These are phyloP conservation scores for Diaporthe aspalathi DNA, from an alignment of 2,329 filamentous ascomycete genomes.

Conservation along the genomic window DNA sequence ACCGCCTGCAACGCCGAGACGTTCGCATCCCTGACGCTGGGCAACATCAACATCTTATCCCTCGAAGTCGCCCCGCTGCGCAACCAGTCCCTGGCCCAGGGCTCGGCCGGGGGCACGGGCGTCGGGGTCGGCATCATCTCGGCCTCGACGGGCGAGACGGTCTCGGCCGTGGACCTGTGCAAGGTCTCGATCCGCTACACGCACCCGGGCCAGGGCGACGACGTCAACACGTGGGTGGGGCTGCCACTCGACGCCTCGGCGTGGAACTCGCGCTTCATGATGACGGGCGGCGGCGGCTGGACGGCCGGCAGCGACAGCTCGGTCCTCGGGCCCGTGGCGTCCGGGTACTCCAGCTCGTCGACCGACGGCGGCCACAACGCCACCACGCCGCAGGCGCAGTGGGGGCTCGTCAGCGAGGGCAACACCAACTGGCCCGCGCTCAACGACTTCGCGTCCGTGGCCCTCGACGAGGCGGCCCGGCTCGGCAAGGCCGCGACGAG, in stretches of 20 bases:
- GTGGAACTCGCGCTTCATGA: constrained; percentile 30
- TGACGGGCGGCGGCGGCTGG: constrained; percentile 29
- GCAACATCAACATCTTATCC: constrained; percentile 24
- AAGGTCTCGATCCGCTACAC: constrained; percentile 33
- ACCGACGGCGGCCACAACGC: constrained; percentile 44
- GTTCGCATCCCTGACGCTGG: constrained; percentile 16
- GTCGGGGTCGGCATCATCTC: constrained; percentile 12
- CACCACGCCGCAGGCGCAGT: constrained; percentile 30
- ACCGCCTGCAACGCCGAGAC: constrained; percentile 21
- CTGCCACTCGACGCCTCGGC: constrained; percentile 18
- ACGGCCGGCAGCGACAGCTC: constrained; percentile 37
- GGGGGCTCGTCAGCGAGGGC: constrained; percentile 31
- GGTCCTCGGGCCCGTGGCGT: constrained; percentile 11
- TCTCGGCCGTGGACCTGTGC: constrained; percentile 27
- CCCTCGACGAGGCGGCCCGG: constrained; percentile 59
- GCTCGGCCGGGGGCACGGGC: background rate
- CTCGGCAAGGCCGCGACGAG: constrained; percentile 60
- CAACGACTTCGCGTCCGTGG: constrained; percentile 49
- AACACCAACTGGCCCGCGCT: constrained; percentile 43
- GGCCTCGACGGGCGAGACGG: background rate
- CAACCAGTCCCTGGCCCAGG: constrained; percentile 14
- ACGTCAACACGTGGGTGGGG: constrained; percentile 29
- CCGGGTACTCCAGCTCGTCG: constrained; percentile 37
- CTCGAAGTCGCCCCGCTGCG: constrained; percentile 6
- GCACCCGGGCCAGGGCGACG: constrained; percentile 25